Percentiles rank a stretch among this genome's conserved stretches.
phyloP scores from a whole-genome alignment of 768 basidiomycete species.

The Russula emetica region DNA sequence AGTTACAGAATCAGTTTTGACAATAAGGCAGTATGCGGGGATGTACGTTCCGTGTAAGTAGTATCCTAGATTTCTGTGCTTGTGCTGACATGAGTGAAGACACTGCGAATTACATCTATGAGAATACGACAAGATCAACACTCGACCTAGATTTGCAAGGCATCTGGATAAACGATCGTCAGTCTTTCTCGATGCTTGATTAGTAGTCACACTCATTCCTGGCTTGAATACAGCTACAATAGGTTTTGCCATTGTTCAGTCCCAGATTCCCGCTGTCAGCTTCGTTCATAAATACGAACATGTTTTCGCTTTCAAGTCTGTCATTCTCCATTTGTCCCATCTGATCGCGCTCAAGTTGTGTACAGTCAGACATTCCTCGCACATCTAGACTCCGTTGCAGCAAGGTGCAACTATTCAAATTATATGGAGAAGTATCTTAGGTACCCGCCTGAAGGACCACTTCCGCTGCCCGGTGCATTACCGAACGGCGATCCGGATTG shows the following conservation, averaged over 20 bases:
- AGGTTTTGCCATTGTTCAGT: conserved; percentile 60
- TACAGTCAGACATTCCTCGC: conserved; percentile 57
- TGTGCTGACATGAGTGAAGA: conserved; percentile 38
- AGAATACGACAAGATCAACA: conserved; percentile 40
- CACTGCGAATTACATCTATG: conserved; percentile 70
- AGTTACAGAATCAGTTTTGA: not conserved
- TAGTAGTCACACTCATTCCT: not conserved
- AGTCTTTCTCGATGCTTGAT: conserved; percentile 30
- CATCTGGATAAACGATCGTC: conserved; percentile 71
- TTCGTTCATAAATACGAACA: conserved; percentile 70
- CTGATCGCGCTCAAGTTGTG: not conserved
- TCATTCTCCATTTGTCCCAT: not conserved
- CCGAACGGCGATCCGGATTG: conserved; percentile 47
- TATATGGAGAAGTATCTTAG: conserved; percentile 60
- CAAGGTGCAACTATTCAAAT: conserved; percentile 55
- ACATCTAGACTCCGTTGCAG: conserved; percentile 50
- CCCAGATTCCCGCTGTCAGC: conserved; percentile 65
- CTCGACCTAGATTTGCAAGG: conserved; percentile 61
- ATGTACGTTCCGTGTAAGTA: conserved; percentile 57
- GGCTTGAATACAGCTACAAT: conserved; percentile 43
- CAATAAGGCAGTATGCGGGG: conserved; percentile 59
- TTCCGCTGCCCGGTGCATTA: conserved; percentile 65
- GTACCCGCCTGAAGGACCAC: conserved; percentile 60
- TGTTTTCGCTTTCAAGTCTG: conserved; percentile 71
- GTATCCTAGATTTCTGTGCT: conserved; percentile 31